Percentiles rank a stretch among this genome's conserved stretches.
phyloP scores from a whole-genome alignment of 2,329 filamentous ascomycete genomes.

The Penicillium sp. region DNA sequence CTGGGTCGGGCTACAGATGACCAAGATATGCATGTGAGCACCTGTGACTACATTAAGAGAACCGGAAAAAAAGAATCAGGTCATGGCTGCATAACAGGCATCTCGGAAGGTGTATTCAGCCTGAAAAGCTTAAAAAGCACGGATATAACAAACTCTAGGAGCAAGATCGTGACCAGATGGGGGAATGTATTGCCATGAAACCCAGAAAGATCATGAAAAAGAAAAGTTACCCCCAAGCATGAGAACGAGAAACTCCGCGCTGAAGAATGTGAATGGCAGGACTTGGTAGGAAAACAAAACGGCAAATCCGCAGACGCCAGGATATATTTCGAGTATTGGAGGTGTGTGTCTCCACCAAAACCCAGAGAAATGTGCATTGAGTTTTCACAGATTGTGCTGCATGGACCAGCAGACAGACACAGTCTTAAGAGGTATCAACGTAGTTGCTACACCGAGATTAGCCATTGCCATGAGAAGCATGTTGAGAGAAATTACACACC shows the following conservation, averaged over 20 bases:
- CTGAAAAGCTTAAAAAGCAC: neutral
- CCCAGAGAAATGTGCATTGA: constrained; percentile 17
- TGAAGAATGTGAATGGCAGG: constrained; percentile 13
- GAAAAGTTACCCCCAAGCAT: neutral
- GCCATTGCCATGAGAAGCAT: neutral
- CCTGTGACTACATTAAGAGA: neutral
- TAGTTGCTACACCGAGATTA: constrained; percentile 35
- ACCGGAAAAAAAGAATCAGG: neutral
- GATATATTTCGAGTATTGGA: constrained; percentile 17
- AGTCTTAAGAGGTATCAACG: constrained; percentile 34
- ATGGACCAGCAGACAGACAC: constrained; percentile 17
- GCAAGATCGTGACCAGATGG: constrained; percentile 11
- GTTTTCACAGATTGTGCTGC: constrained; percentile 21
- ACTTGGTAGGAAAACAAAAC: constrained; percentile 4
- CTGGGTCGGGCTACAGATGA: neutral
- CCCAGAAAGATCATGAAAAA: constrained; percentile 1
- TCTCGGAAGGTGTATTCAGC: neutral
- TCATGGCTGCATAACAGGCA: neutral
- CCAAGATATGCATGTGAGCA: neutral
- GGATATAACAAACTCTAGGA: constrained; percentile 4
- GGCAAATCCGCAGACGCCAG: constrained; percentile 18
- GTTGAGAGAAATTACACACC: constrained; percentile 47
- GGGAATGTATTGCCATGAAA: constrained; percentile 7
- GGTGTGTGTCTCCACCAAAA: constrained; percentile 12
- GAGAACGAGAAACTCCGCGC: constrained; percentile 25